Base-by-base conservation (phyloP, 176 grass and related monocot species). In the Musa beccarii region DNA sequence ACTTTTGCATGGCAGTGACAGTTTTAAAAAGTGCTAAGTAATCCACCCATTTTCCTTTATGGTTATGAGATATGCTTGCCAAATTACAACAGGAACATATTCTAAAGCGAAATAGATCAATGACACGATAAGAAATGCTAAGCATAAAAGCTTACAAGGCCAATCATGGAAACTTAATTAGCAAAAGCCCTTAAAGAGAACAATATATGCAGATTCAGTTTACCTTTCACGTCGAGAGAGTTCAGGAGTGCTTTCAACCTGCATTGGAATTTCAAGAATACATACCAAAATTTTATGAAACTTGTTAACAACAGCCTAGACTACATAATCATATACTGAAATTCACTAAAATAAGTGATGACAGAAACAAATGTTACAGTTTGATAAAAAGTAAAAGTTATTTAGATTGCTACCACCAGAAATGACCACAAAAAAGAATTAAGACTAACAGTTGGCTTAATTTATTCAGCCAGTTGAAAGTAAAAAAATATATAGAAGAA, bases 201-300 rank as follows among this genome's bases (percentile, higher is more conserved):
- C 6, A 66, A 72, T 73, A 49, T 24, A 72, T 5, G 16, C 9
- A 80, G 22, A 63, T 66, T 66, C 0, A 79, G 24, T 69, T 28
- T 64, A 99, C 95, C 95, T 93, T 87, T 99, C 95, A 19, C 95
- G 95, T 86, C 90, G 93, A 52, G 95, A 94, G 66, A 99, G 88
- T 84, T 99, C 95, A 74, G 88, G 87, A 65, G 90, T 94, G 64
- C 82, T 99, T 52, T 78, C 80, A 54, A 89, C 78, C 95, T 99
- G 86, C 61, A 87, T 28, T 23, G 71, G 57, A 82, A 73, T 69
- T 69, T 10, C 28, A 69, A 50, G 13, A 69, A 12, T 16, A 14
- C 6, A 57, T 57, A 16, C 3, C 13, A 57, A 16, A 57, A 57
- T 19, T 43, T 43, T 43, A 43, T 43, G 34, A 43, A 43, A 43